phyloP scores from a whole-genome alignment of 2,329 filamentous ascomycete genomes.

The Phaeoacremonium minimum region DNA sequence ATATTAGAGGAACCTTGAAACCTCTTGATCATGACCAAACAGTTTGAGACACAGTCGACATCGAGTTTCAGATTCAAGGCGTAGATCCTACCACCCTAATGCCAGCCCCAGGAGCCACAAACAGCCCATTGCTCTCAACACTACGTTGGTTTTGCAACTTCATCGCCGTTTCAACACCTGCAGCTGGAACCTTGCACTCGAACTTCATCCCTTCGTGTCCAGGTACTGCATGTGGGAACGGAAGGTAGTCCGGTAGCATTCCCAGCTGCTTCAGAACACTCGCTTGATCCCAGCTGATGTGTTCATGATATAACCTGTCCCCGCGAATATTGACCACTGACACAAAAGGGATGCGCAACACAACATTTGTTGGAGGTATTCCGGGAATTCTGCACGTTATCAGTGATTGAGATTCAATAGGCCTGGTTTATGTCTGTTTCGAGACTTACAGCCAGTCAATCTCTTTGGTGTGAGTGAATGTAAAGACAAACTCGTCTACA shows the following conservation, averaged over 20 bases:
- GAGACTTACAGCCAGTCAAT: conserved; percentile 64
- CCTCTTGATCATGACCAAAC: too few species aligned
- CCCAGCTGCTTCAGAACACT: conserved; percentile 58
- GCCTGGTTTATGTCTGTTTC: too few species aligned
- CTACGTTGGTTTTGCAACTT: too few species aligned
- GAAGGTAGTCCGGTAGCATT: conserved; percentile 31
- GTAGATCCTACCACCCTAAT: too few species aligned
- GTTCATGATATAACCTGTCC: conserved; percentile 61
- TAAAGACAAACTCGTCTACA: conserved; percentile 66
- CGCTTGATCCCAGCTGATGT: conserved; percentile 65
- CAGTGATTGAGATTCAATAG: too few species aligned
- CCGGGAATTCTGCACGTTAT: too few species aligned
- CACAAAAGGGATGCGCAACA: conserved; percentile 56
- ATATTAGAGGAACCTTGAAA: too few species aligned
- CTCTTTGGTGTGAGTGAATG: conserved; percentile 57
- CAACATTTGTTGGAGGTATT: too few species aligned
- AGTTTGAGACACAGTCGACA: too few species aligned
- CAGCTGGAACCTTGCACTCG: conserved; percentile 59
- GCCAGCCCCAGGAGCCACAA: too few species aligned
- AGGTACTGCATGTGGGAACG: conserved; percentile 42
- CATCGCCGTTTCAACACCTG: conserved; percentile 47
- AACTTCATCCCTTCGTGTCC: conserved; percentile 28
- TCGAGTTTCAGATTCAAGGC: too few species aligned
- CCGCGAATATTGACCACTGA: conserved; percentile 61
- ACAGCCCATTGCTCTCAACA: too few species aligned